Percentiles rank a stretch among this genome's conserved stretches.
Conservation (phyloP, 352 stramenopile genomes). For the Phytophthora tentaculata region DNA sequence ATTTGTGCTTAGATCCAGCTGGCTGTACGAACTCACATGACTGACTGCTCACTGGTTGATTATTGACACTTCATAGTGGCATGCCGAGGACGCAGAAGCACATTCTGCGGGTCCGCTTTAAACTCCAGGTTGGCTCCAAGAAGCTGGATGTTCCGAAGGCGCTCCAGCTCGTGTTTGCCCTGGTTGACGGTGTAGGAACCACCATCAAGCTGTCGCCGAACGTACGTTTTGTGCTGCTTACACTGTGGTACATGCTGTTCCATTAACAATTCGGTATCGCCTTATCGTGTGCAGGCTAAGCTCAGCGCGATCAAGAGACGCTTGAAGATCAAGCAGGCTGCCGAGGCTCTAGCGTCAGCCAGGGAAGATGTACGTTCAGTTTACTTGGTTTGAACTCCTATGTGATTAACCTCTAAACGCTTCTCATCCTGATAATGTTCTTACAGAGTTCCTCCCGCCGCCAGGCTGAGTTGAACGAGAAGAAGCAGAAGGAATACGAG, state of each 20-base stretch:
- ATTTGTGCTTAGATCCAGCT: constrained; percentile 7
- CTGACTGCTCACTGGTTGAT: constrained; percentile 2
- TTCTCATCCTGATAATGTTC: background rate
- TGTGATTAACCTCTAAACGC: background rate
- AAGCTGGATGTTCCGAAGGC: constrained; percentile 59
- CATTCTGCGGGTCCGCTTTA: constrained; percentile 69
- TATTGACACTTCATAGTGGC: constrained; percentile 43
- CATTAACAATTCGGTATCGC: constrained; percentile 4
- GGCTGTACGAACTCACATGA: background rate
- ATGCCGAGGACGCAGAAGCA: constrained; percentile 70
- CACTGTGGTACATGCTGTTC: background rate
- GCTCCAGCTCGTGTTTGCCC: constrained; percentile 49
- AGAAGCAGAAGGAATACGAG: constrained; percentile 83
- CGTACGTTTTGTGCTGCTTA: constrained; percentile 37
- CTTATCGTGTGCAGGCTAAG: constrained; percentile 53
- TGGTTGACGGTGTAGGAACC: constrained; percentile 71
- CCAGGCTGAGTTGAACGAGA: constrained; percentile 65
- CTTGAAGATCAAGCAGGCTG: constrained; percentile 65
- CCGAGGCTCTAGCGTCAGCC: constrained; percentile 37
- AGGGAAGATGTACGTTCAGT: constrained; percentile 39
- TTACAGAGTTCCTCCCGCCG: constrained; percentile 55
- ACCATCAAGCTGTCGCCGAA: constrained; percentile 83
- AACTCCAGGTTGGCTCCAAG: constrained; percentile 66
- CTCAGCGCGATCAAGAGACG: constrained; percentile 78
- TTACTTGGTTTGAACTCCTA: background rate